Conservation (phyloP, 139 green algal species). For the Chlamydomonas schloesseri region DNA sequence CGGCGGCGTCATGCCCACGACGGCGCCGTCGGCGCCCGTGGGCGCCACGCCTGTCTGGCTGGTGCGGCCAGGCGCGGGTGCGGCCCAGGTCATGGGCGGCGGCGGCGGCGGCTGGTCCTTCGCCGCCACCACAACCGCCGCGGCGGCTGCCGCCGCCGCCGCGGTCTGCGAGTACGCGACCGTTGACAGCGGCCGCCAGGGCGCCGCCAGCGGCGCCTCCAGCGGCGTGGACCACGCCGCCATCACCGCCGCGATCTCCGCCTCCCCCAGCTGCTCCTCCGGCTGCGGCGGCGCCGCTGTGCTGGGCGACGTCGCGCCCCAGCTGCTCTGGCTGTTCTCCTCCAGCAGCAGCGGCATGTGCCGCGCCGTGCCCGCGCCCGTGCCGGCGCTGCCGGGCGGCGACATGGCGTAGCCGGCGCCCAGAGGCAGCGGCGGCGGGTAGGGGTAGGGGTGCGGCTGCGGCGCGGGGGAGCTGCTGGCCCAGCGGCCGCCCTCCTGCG, state of each 20-base stretch:
- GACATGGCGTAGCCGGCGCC: background rate
- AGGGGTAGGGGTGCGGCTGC: background rate
- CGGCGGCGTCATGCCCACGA: too few species aligned
- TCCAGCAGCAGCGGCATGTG: conserved; percentile 1
- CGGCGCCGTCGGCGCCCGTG: too few species aligned
- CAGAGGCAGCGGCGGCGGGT: too few species aligned
- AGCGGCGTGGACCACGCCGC: background rate
- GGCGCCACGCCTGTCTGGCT: too few species aligned
- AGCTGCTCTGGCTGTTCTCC: background rate
- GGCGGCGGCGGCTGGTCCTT: too few species aligned
- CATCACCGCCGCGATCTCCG: background rate
- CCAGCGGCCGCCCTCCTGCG: background rate
- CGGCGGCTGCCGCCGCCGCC: background rate
- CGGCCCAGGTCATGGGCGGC: too few species aligned
- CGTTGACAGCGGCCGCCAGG: background rate
- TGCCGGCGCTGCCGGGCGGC: too few species aligned
- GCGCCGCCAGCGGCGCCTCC: background rate
- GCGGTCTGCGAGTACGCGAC: background rate
- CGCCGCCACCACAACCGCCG: background rate
- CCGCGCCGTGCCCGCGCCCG: background rate
- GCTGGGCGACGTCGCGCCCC: background rate
- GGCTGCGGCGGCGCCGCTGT: too few species aligned
- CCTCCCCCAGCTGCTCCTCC: background rate
- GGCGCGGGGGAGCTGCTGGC: too few species aligned
- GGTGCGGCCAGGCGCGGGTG: too few species aligned